These are phyloP conservation scores for Zopfia rhizophila DNA, from an alignment of 2,329 filamentous ascomycete genomes.

Conservation along the genomic window DNA sequence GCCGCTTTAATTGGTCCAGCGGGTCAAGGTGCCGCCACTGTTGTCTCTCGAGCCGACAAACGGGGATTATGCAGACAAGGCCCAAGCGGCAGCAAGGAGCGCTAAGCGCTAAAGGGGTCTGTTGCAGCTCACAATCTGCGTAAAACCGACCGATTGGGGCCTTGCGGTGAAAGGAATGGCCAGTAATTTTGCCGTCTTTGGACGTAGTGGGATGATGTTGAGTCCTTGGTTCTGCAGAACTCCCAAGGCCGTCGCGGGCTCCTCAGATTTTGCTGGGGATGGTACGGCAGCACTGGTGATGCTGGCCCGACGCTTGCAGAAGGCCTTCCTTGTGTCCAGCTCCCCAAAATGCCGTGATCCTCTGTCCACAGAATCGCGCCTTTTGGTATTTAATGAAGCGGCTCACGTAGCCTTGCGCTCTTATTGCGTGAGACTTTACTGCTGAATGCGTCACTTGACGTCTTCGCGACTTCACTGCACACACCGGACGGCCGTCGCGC, in stretches of 20 bases:
- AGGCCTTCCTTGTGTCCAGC: conserved; percentile 37
- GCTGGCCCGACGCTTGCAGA: conserved; percentile 30
- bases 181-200: conserved; percentile 46
- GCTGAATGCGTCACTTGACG: conserved; percentile 50
- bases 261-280: conserved; percentile 20
- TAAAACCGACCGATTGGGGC: no score
- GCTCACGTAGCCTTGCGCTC: conserved; percentile 45
- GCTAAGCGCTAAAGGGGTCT: conserved; percentile 50
- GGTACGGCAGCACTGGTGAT: conserved; percentile 27
- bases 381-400: conserved; percentile 36
- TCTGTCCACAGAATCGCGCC: conserved; percentile 34
- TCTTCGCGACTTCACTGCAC: conserved; percentile 46
- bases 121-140: no score
- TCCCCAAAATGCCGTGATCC: conserved; percentile 39
- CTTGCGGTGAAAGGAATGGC: conserved; percentile 35
- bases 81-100: no score
- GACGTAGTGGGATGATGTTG: conserved; percentile 37
- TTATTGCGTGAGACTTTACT: conserved; percentile 43
- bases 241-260: conserved; percentile 24
- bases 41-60: conserved; percentile 29
- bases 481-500: conserved; percentile 34
- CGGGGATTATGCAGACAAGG: conserved; percentile 41
- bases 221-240: conserved; percentile 36
- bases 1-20: conserved; percentile 38
- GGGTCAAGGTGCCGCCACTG: neutral